Percentiles rank a stretch among this genome's conserved stretches.
Conservation (phyloP, 257 asterid species). For the Solanum bulbocastanum region DNA sequence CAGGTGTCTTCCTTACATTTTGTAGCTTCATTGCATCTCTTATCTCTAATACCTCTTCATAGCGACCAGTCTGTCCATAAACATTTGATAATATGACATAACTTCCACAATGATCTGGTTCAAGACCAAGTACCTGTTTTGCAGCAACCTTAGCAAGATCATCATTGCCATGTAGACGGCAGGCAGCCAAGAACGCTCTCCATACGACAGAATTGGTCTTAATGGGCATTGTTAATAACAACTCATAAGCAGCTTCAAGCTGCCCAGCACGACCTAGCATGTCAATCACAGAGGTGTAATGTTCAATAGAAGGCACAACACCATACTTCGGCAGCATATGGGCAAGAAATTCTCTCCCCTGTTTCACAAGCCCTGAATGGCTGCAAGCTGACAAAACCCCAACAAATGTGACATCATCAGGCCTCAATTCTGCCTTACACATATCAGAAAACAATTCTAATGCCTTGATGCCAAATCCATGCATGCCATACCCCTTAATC, state of each 20-base stretch:
- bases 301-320: constrained; percentile 51
- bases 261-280: constrained; percentile 83
- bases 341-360: constrained; percentile 47
- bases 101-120: constrained; percentile 68
- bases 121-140: constrained; percentile 41
- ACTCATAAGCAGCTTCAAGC: constrained; percentile 53
- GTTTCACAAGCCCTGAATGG: constrained; percentile 56
- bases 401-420: constrained; percentile 65
- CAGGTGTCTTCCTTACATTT: constrained; percentile 74
- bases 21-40: constrained; percentile 61
- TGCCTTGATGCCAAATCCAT: constrained; percentile 65
- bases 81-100: constrained; percentile 68
- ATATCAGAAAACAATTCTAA: constrained; percentile 43
- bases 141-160: constrained; percentile 58
- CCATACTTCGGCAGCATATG: constrained; percentile 49
- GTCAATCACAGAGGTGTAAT: constrained; percentile 73
- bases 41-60: constrained; percentile 57
- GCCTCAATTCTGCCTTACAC: constrained; percentile 46
- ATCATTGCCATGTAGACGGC: constrained; percentile 58
- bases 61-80: constrained; percentile 68
- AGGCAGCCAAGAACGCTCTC: constrained; percentile 77
- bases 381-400: constrained; percentile 78
- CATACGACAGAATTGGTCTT: constrained; percentile 67
- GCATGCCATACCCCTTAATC: constrained; percentile 84
- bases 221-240: constrained; percentile 49